These are phyloP conservation scores for Carex cristatella DNA, from an alignment of 176 grass and related monocot genomes.

Conservation along the genomic window DNA sequence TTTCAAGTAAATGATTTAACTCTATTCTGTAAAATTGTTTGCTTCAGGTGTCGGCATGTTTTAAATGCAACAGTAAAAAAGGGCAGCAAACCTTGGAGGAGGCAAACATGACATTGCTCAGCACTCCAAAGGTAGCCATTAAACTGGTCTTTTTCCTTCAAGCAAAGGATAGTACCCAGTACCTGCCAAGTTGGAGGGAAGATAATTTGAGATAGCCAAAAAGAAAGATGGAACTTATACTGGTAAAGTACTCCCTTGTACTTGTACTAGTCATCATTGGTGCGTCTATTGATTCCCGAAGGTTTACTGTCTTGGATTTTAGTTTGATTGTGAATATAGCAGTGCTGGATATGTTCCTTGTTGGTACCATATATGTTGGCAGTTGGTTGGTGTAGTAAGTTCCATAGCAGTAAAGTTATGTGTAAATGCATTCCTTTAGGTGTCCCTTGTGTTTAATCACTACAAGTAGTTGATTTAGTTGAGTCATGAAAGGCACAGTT, in stretches of 20 bases:
- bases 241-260: not conserved
- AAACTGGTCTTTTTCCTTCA: not conserved
- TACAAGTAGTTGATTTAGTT: not conserved
- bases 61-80: conserved; percentile 87
- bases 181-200: not conserved
- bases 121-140: conserved; percentile 50
- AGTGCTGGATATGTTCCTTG: not conserved
- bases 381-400: too few relatives aligned
- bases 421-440: not conserved
- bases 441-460: not conserved
- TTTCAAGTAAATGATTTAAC: not conserved
- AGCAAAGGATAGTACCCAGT: not conserved
- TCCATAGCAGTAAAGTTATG: not conserved
- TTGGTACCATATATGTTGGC: not conserved
- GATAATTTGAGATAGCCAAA: not conserved
- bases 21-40: not conserved
- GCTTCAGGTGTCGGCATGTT: conserved; percentile 82
- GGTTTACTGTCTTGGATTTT: not conserved
- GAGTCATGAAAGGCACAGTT: not conserved
- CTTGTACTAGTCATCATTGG: not conserved
- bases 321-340: not conserved
- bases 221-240: not conserved
- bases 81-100: conserved; percentile 72
- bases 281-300: not conserved
- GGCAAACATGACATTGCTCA: conserved; percentile 70